Evolutionary conservation across 352 stramenopile genomes (phyloP), one percentile per base, ranked within the genome.

Genomic region (Globisporangium acanthophoron): DNA sequence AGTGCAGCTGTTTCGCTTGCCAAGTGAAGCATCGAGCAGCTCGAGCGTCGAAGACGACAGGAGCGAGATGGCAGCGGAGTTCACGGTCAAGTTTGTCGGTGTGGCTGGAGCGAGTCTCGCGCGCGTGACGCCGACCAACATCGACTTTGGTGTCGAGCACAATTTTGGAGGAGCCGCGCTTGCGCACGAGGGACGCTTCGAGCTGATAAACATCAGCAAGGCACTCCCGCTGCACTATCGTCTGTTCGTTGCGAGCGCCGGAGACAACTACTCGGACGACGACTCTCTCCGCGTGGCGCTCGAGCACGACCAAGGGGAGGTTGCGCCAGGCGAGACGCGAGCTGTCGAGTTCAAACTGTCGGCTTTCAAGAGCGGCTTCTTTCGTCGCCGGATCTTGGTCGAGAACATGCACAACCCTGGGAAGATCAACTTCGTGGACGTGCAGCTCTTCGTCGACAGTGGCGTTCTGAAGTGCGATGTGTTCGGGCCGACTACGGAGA

Each of bases 21-120:
- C 27, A 5, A 40, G 20, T 33, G 35, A 67, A 12, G 3, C 21
- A 21, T 4, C 11, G 27, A 46, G 21, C 7, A 11, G 35, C n/a
- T 9, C n/a, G 12, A 54, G 21, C 52, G 59, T 41, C 35, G 71
- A 76, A 16, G 79, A 87, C 0, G 74, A 78, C 37, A 90, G 87
- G 54, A 80, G 69, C 45, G 80, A 78, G 8, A 91, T 94, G 75
- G 66, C 89, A 20, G 70, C 87, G 6, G 87, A 96, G 54, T 96
- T 96, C 59, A 96, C 87, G 5, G 67, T 96, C 61, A 94, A 94
- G 60, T 96, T 96, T 79, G 73, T 92, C 39, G 85, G 83, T 37
- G 69, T 94, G 31, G 85, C 85, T 50, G 87, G 87, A 43, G 81
- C 78, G 8, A 96, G 87, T 75, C 69, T 94, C 45, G 76, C 79